A percentile compares a stretch with the other conserved stretches of the same genome.
Evolutionary conservation across 129 eudicot species (phyloP).

Genomic region (Lonicera japonica): DNA sequence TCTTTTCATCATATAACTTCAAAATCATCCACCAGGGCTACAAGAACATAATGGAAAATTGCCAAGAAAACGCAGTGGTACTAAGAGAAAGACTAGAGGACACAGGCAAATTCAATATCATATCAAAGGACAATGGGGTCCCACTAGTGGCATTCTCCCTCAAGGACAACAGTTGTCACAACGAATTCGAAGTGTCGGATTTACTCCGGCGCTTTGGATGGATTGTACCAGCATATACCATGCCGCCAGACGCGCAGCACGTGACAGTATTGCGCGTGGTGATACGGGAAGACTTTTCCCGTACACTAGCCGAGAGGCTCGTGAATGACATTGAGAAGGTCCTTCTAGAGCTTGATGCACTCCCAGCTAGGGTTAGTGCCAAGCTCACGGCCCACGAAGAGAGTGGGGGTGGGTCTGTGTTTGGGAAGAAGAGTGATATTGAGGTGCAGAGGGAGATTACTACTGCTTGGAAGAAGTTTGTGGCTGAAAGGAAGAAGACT

Average conservation of each 20-base stretch:
- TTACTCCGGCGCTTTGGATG: constrained; percentile 79
- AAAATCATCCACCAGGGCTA: constrained; percentile 70
- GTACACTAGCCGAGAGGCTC: constrained; percentile 75
- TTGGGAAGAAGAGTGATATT: constrained; percentile 26
- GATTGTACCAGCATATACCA: constrained; percentile 95
- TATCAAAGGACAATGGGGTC: constrained; percentile 69
- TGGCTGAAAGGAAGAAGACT: constrained; percentile 71
- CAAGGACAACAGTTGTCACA: constrained; percentile 64
- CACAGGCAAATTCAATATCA: constrained; percentile 57
- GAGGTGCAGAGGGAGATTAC: constrained; percentile 62
- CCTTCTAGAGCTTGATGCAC: constrained; percentile 57
- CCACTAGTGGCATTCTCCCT: constrained; percentile 82
- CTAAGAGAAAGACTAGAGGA: constrained; percentile 58
- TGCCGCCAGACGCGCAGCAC: constrained; percentile 80
- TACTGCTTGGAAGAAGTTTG: constrained; percentile 73
- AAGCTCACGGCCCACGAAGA: constrained; percentile 31
- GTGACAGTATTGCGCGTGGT: constrained; percentile 75
- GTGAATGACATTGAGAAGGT: constrained; percentile 57
- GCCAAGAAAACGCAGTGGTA: constrained; percentile 60
- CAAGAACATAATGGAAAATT: constrained; percentile 67
- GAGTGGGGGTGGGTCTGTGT: constrained; percentile 3
- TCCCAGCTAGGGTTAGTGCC: constrained; percentile 45
- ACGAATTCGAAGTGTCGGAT: constrained; percentile 76
- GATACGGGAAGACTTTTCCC: constrained; percentile 72
- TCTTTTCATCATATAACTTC: too few relatives aligned